phyloP scores from a whole-genome alignment of 495 filamentous ascomycete species.

The Penicillium mononematosum region DNA sequence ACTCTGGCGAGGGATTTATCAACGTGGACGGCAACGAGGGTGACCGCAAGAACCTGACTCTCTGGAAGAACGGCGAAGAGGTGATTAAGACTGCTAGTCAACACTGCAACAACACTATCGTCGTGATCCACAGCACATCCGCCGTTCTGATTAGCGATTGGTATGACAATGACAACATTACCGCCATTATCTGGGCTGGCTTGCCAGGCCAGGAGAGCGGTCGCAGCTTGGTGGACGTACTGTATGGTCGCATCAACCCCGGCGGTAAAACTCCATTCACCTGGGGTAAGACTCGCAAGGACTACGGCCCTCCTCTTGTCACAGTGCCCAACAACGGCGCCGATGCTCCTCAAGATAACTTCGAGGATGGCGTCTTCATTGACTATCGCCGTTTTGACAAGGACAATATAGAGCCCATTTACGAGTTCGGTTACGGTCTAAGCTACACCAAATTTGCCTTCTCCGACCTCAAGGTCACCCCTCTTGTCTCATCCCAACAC shows the following conservation, averaged over 20 bases:
- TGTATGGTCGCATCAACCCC: constrained; percentile 88
- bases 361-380: constrained; percentile 84
- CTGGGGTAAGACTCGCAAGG: constrained; percentile 67
- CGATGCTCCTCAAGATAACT: constrained; percentile 73
- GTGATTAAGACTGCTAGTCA: constrained; percentile 75
- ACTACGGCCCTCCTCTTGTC: constrained; percentile 74
- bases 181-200: constrained; percentile 91
- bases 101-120: constrained; percentile 84
- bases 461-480: constrained; percentile 66
- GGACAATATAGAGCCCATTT: constrained; percentile 68
- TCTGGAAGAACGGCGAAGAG: constrained; percentile 79
- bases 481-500: constrained; percentile 57
- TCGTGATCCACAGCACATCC: constrained; percentile 84
- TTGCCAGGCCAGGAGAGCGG: constrained; percentile 90
- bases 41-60: constrained; percentile 89
- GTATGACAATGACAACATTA: constrained; percentile 85
- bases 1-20: constrained; percentile 87
- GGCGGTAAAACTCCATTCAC: constrained; percentile 86
- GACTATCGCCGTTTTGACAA: constrained; percentile 93
- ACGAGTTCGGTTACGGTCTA: constrained; percentile 89
- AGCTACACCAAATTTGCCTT: constrained; percentile 87
- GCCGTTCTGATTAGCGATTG: constrained; percentile 76
- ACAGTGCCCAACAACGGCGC: constrained; percentile 71
- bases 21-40: constrained; percentile 79
- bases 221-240: constrained; percentile 84